Evolutionary conservation across 306 rosid genomes (phyloP).

Genomic region (Clitoria ternatea): DNA sequence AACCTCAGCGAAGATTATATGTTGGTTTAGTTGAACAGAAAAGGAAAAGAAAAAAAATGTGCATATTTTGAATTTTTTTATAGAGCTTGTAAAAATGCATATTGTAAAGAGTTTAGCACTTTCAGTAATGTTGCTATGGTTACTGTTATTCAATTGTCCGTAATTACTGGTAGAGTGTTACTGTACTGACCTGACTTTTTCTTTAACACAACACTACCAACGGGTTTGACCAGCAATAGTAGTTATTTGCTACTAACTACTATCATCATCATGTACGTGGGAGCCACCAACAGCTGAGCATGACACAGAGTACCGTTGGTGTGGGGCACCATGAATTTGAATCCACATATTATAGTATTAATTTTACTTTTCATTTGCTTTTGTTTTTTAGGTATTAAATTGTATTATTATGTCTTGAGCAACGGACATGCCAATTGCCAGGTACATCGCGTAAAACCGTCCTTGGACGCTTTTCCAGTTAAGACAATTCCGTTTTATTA

Average conservation of each 20-base stretch:
- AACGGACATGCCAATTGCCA: constrained; percentile 27
- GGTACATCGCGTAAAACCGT: background rate
- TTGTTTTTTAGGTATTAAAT: background rate
- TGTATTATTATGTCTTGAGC: constrained; percentile 8
- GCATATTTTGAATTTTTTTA: background rate
- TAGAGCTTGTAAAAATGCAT: constrained; percentile 25
- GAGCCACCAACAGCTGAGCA: constrained; percentile 30
- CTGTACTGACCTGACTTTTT: background rate
- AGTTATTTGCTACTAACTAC: background rate
- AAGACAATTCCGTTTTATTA: background rate
- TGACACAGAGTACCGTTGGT: constrained; percentile 21
- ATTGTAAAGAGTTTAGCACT: background rate
- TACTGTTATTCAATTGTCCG: background rate
- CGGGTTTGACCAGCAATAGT: background rate
- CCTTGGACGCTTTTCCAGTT: background rate
- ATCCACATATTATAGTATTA: background rate
- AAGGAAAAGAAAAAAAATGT: background rate
- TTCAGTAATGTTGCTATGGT: background rate
- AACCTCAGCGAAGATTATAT: constrained; percentile 9
- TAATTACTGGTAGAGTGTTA: background rate
- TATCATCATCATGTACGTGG: constrained; percentile 16
- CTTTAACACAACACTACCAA: background rate
- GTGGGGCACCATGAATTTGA: constrained; percentile 16
- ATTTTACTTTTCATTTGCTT: background rate
- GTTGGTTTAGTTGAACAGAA: background rate